Base-by-base conservation (phyloP, 2,329 filamentous ascomycete genomes). In the Epichloe gansuensis region DNA sequence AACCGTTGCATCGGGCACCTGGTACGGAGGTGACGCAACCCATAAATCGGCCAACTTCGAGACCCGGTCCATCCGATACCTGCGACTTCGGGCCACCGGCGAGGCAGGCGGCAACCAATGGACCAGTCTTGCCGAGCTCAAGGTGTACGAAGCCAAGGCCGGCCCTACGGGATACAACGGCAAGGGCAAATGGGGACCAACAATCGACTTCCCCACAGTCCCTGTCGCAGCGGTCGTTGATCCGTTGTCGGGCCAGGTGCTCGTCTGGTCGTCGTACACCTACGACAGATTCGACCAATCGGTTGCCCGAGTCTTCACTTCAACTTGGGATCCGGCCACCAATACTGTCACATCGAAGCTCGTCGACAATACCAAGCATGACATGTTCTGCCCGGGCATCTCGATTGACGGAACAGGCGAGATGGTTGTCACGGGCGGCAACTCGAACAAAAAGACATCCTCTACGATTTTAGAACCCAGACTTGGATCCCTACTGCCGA, bases 351-450 rank as follows among this genome's bases (percentile, higher is more conserved):
- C 65, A 21, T 46, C 64, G 23, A 61, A 61, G 17, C 58, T 60
- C 2, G 37, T 71, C 7, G 61, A 65, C 44, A 61, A 75, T 54
- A 78, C 73, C 0, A 58, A 68, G 4, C 74, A 78, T 57, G 75
- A 78, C 58, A 79, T 78, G 76, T 79, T 78, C 57, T 80, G 77
- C 58, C 76, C 78, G 0, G 78, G 77, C 2, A 55, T 55, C 39
- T 55, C 54, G 48, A 62, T 74, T 12, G 72, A 75, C 52, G 69
- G 68, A 15, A 63, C 71, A 7, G 78, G 77, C 0, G 65, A 69
- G 8, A 69, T 79, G 7, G 59, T 81, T 2, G 72, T 83, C 6
- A 76, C 73, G 0, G 79, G 80, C 5, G 80, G 80, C 1, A 71
- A 72, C 25, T 69, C 73, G 52, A 72, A 73, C 6, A 61, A 65